phyloP scores from a whole-genome alignment of 345 rosid species.

The Diplotaxis tenuifolia region DNA sequence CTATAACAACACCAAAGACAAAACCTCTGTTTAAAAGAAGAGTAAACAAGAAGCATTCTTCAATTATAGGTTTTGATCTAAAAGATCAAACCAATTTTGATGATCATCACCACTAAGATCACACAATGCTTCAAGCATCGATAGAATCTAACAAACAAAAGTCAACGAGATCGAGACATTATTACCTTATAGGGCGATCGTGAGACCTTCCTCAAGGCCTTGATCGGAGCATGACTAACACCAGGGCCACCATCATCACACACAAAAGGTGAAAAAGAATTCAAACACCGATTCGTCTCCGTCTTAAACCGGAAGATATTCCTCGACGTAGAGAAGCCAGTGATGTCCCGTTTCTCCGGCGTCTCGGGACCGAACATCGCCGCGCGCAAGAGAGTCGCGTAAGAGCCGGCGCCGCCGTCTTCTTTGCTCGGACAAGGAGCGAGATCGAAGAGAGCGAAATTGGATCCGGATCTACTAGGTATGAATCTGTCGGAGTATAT shows the following conservation, averaged over 20 bases:
- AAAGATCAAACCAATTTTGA: not conserved
- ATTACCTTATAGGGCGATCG: constrained; percentile 90
- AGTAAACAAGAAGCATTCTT: not conserved
- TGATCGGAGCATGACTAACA: constrained; percentile 59
- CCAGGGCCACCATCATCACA: constrained; percentile 62
- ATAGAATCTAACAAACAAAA: not conserved
- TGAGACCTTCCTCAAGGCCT: constrained; percentile 81
- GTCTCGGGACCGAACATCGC: constrained; percentile 86
- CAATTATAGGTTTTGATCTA: not conserved
- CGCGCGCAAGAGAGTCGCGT: constrained; percentile 60
- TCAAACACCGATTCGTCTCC: constrained; percentile 68
- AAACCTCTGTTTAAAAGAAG: constrained; percentile 6
- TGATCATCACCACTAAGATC: constrained; percentile 16
- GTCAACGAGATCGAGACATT: constrained; percentile 5
- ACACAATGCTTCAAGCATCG: constrained; percentile 4
- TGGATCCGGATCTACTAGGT: constrained; percentile 91
- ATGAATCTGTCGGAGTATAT: constrained; percentile 91
- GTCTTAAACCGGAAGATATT: constrained; percentile 86
- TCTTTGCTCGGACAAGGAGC: constrained; percentile 52
- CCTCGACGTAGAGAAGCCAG: constrained; percentile 40
- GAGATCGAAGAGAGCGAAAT: constrained; percentile 77
- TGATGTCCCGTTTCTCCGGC: constrained; percentile 62
- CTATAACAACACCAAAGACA: constrained; percentile 40
- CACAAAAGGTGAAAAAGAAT: constrained; percentile 62
- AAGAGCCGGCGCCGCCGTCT: constrained; percentile 65